Evolutionary conservation across 768 basidiomycete genomes (phyloP), one percentile per base, ranked within the genome.

Genomic region (Russula vinacea): DNA sequence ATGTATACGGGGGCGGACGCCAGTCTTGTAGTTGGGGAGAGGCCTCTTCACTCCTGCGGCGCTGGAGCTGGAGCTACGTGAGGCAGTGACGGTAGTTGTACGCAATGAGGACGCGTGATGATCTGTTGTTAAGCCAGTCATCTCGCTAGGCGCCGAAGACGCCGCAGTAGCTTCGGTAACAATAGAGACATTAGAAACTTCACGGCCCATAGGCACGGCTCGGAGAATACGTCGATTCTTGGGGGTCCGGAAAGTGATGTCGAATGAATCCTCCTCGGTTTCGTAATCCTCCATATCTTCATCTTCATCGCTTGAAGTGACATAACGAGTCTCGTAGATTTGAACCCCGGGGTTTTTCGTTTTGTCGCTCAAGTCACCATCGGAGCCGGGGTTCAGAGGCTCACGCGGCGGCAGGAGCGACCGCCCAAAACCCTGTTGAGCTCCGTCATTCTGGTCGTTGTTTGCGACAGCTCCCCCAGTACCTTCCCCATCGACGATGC

Each of bases 351-450:
- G 54, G 56, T 65, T 59, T 60, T 64, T 67, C 69, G 64, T 75
- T 62, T 70, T 73, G 81, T 86, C 84, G 85, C 86, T 86, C 84
- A 78, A 80, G 83, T 75, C 77, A 71, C 76, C 74, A 75, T 78
- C 81, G 74, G 78, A 82, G 82, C 81, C 78, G 80, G 83, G 80
- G 79, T 82, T 79, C 73, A 74, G 72, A 45, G 79, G 80, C 81
- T 84, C 81, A 81, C 78, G 83, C 74, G 77, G 81, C 73, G 76
- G 81, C 84, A 78, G 80, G 86, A 88, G 86, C 87, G 81, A 84
- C 83, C 72, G 71, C 66, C 72, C 78, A 88, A 89, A 89, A 88
- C 76, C 86, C 86, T 83, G 81, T 68, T 67, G 68, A 61, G 42
- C 24, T 35, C 66, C 68, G 26, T 68, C 49, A 16, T 51, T 42